Evolutionary conservation across 2,329 filamentous ascomycete species (phyloP).

Genomic region (Verticillium albo-atrum): DNA sequence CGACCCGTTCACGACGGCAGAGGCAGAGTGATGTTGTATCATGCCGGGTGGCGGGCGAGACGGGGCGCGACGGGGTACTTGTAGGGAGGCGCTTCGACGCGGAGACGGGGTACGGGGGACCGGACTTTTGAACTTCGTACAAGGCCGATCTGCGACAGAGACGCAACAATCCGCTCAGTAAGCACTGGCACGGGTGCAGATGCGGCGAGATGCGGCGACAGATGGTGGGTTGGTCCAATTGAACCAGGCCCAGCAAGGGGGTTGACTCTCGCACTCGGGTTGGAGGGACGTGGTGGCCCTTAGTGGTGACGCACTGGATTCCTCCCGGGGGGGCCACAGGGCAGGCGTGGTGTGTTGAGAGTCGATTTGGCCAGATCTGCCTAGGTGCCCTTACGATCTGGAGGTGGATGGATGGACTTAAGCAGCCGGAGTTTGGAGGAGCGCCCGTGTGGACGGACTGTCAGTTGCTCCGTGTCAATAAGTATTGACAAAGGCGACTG

Average conservation of each 20-base stretch:
- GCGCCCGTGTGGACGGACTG: background rate
- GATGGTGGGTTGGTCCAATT: background rate
- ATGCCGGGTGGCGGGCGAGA: conserved; percentile 26
- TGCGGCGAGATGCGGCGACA: background rate
- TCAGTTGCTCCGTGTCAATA: background rate
- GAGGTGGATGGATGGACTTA: background rate
- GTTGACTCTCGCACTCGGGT: background rate
- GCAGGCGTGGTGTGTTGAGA: background rate
- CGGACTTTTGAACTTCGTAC: background rate
- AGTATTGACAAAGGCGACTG: background rate
- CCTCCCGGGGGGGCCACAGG: background rate
- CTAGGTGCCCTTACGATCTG: background rate
- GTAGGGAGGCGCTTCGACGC: background rate
- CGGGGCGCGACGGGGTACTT: background rate
- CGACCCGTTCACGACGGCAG: conserved; percentile 34
- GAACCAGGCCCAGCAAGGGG: background rate
- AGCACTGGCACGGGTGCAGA: background rate
- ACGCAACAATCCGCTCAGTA: background rate
- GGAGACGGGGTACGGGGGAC: background rate
- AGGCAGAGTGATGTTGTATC: conserved; percentile 37
- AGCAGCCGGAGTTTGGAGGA: background rate
- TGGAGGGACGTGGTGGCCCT: background rate
- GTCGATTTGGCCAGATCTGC: background rate
- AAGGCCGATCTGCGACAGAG: background rate
- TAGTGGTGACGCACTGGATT: background rate